Evolutionary conservation across 495 filamentous ascomycete species (phyloP), one percentile per base, ranked within the genome.

Genomic region (Talaromyces nanjingensis): DNA sequence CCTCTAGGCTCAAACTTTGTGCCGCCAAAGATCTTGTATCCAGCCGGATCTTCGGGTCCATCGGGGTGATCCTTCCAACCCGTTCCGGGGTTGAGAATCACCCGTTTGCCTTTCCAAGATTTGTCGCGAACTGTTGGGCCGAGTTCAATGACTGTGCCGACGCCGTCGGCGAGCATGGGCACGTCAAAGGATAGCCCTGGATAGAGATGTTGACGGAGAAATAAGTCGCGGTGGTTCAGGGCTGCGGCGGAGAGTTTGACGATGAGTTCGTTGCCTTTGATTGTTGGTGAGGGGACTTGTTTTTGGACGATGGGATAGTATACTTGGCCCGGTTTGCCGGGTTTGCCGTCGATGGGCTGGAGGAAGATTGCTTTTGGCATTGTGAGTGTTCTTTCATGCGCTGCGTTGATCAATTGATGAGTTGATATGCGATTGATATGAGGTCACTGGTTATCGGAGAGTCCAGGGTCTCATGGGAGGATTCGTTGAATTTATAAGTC

Each of bases 211-310:
- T 93, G 91, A 62, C 92, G 90, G 74, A 94, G 88, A 81, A 96
- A 96, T 68, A 93, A 83, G 73, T 97, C 92, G 61, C 91, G 89
- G 78, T 96, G 93, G 77, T 97, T 97, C 61, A 97, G 86, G 16
- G 92, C 86, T 8, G 87, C 89, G 52, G 91, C 89, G 34, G 81
- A 81, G 69, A 97, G 68, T 64, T 82, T 83, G 63, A 97, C 69
- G 34, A 91, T 78, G 64, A 96, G 73, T 66, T 94, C 84, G 63
- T 75, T 73, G 18, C 83, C 81, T 18, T 84, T 80, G 5, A 90
- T 87, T 42, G 77, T 75, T 31, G 87, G 87, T 57, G 76, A 74
- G 62, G 89, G 84, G 65, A 86, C 71, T 22, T 78, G 72, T 64
- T 82, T 81, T 55, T 88, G 71, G 67, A 85, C 75, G 65, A 93